Evolutionary conservation across 306 rosid genomes (phyloP).

Genomic region (Castanea crenata): DNA sequence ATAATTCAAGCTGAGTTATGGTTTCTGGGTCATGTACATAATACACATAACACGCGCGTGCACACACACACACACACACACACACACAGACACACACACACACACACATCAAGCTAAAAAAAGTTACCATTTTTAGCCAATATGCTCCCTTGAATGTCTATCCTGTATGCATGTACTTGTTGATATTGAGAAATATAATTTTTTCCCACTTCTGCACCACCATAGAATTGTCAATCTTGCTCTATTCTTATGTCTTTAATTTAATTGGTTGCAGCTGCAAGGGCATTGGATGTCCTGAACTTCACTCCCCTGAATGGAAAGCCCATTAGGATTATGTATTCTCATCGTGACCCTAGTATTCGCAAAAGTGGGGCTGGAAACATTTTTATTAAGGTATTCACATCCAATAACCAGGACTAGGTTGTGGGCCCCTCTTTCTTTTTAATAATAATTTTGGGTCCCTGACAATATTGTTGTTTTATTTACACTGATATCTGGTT

Average conservation of each 20-base stretch:
- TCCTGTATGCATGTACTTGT: not conserved
- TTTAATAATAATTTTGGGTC: not conserved
- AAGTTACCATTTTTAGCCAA: not conserved
- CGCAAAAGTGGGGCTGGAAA: constrained; percentile 97
- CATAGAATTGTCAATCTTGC: not conserved
- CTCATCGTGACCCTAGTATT: constrained; percentile 92
- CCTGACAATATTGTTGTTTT: constrained; percentile 6
- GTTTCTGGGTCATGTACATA: not conserved
- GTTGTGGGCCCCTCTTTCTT: not conserved
- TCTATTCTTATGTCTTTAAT: not conserved
- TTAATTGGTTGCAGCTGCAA: constrained; percentile 63
- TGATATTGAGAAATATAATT: not conserved
- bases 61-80: no score
- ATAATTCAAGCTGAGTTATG: not conserved
- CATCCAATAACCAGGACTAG: not conserved
- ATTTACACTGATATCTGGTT: constrained; percentile 16
- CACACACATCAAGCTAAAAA: not conserved
- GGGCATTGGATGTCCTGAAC: constrained; percentile 88
- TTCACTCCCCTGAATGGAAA: constrained; percentile 75
- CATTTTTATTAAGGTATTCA: constrained; percentile 83
- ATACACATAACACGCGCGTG: not conserved
- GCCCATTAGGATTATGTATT: constrained; percentile 89
- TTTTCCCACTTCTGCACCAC: not conserved
- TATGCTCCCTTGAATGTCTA: not conserved
- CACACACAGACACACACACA: no score